Evolutionary conservation across 495 filamentous ascomycete genomes (phyloP), one percentile per base, ranked within the genome.

Genomic region (Hapsidospora chrysogenum): DNA sequence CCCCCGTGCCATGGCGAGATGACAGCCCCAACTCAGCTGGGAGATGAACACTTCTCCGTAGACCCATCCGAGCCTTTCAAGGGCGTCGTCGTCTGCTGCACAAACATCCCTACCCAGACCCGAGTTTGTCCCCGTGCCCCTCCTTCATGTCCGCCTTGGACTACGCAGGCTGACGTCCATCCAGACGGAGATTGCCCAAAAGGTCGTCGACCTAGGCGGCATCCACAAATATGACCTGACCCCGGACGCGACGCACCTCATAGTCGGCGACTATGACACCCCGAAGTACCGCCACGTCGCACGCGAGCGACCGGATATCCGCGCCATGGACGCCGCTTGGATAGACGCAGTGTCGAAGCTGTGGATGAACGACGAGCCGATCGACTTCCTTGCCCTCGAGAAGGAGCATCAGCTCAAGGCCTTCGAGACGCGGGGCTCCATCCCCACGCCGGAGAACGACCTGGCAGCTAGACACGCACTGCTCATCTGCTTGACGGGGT

Each of bases 251-350:
- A 97, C 89, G 2, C 89, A 97, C 59, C 70, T 97, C 19, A 72
- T 97, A 43, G 81, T 93, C 42, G 89, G 85, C 46, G 76, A 80
- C 39, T 77, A 78, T 37, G 68, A 83, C 43, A 95, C 86, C 0
- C 70, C 77, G 10, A 97, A 97, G 53, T 97, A 97, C 61, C 78
- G 76, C 48, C 94, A 89, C 57, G 87, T 95, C 47, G 89, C 89
- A 16, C 84, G 74, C 41, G 80, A 86, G 50, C 69, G 89, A 19
- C 67, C 75, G 22, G 89, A 97, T 50, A 74, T 97, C 44, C 72
- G 69, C 37, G 80, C 83, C 32, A 68, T 97, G 54, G 66, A 64
- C 28, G 71, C 77, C 19, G 69, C 70, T 48, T 97, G 83, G 83
- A 66, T 97, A 33, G 72, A 86, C 31, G 84, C 83, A 17, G 74